phyloP scores from a whole-genome alignment of 2,329 filamentous ascomycete genomes.

The Cercospora janseana region DNA sequence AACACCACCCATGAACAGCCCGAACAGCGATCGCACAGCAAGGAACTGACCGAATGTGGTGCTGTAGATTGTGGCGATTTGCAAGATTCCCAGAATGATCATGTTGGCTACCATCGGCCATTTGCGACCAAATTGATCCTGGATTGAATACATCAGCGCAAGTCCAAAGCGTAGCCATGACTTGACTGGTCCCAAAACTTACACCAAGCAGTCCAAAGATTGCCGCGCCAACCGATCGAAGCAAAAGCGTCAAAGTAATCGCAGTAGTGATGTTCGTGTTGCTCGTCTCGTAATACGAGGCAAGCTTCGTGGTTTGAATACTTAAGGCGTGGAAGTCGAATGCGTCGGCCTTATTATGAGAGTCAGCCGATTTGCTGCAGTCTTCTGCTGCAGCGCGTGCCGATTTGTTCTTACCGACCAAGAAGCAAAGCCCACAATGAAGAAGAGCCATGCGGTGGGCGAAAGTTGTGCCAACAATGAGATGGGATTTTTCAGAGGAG shows the following conservation, averaged over 20 bases:
- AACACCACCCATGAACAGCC: constrained; percentile 63
- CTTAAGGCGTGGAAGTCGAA: constrained; percentile 82
- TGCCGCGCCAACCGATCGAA: constrained; percentile 72
- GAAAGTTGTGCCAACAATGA: constrained; percentile 64
- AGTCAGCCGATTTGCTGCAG: neutral
- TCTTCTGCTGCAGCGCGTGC: neutral
- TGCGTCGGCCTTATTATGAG: constrained; percentile 58
- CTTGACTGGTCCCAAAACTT: neutral
- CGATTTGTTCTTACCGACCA: constrained; percentile 49
- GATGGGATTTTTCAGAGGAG: constrained; percentile 68
- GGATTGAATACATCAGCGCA: neutral
- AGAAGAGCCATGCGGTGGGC: constrained; percentile 68
- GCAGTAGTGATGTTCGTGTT: constrained; percentile 71
- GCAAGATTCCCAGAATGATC: constrained; percentile 66
- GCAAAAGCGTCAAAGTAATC: constrained; percentile 71
- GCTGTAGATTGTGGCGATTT: constrained; percentile 77
- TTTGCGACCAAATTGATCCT: constrained; percentile 64
- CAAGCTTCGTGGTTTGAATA: constrained; percentile 72
- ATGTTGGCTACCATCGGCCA: constrained; percentile 70
- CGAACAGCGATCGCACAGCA: constrained; percentile 58
- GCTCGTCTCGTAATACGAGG: constrained; percentile 56
- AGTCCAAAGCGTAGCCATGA: neutral
- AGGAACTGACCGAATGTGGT: constrained; percentile 68
- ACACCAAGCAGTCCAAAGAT: constrained; percentile 69
- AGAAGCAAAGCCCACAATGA: constrained; percentile 69